A percentile compares a stretch with the other conserved stretches of the same genome.
Evolutionary conservation across 352 stramenopile genomes (phyloP).

Genomic region (Paralagenidium karlingii): DNA sequence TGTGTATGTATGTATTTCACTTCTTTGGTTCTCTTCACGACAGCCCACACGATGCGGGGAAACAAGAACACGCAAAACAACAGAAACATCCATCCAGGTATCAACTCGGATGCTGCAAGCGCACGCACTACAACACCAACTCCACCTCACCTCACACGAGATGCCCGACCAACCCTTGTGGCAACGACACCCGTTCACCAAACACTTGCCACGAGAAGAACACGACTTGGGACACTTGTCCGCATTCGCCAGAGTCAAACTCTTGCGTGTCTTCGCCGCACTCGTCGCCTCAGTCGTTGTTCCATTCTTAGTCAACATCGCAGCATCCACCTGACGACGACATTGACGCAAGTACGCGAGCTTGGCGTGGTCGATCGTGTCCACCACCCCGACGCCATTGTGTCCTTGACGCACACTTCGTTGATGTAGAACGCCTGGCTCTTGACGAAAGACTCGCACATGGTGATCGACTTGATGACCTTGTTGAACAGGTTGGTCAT

Average conservation of each 20-base stretch:
- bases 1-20: too few species aligned
- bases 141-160: too few species aligned
- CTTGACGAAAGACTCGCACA: constrained; percentile 13
- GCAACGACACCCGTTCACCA: constrained; percentile 13
- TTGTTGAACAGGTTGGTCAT: constrained; percentile 9
- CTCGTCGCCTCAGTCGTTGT: constrained; percentile 6
- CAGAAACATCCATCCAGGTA: too few species aligned
- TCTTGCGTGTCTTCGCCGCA: constrained; percentile 3
- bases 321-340: constrained; percentile 15
- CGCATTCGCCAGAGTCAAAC: constrained; percentile 5
- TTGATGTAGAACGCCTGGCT: constrained; percentile 16
- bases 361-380: constrained; percentile 16
- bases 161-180: constrained; percentile 12
- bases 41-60: too few species aligned
- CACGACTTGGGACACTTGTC: constrained; percentile 7
- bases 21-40: too few species aligned
- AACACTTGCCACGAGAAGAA: constrained; percentile 10
- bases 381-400: constrained; percentile 7
- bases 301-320: too few species aligned
- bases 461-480: constrained; percentile 8
- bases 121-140: too few species aligned
- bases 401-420: constrained; percentile 10
- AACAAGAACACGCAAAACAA: too few species aligned
- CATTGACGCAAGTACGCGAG: constrained; percentile 17
- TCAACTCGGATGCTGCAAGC: too few species aligned